Conservation (phyloP, 2,329 filamentous ascomycete genomes). For the Elsinoe perseae region DNA sequence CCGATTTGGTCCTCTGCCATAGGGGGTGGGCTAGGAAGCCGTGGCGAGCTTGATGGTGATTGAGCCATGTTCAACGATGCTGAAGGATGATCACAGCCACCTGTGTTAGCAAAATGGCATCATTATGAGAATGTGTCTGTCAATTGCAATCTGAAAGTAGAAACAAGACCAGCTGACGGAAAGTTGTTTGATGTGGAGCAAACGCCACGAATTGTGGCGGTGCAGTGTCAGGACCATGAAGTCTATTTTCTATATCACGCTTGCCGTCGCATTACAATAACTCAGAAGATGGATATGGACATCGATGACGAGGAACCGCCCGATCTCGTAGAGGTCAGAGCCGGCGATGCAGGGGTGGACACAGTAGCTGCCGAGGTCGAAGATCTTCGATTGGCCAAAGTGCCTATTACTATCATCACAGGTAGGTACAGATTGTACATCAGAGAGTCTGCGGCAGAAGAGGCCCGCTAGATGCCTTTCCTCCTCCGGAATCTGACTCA, state of each 20-base stretch:
- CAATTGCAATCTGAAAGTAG: neutral
- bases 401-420: slow-evolving; percentile 79
- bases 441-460: neutral
- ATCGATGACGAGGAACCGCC: slow-evolving; percentile 56
- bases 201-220: slow-evolving; percentile 14
- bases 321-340: slow-evolving; percentile 52
- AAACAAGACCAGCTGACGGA: neutral
- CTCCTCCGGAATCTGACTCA: slow-evolving; percentile 4
- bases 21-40: slow-evolving; percentile 88
- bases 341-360: slow-evolving; percentile 22
- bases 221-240: neutral
- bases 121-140: neutral
- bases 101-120: neutral
- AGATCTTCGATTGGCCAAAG: slow-evolving; percentile 52
- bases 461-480: too few species aligned
- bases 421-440: slow-evolving; percentile 41
- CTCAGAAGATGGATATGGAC: slow-evolving; percentile 42
- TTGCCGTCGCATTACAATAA: too few species aligned
- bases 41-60: slow-evolving; percentile 67
- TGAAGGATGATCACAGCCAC: neutral
- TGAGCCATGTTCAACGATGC: slow-evolving; percentile 25
- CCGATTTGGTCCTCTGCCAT: slow-evolving; percentile 90
- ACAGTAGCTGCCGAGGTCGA: slow-evolving; percentile 35
- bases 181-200: slow-evolving; percentile 3
- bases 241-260: too few species aligned